Base-by-base conservation (phyloP, 176 grass and related monocot genomes). In the Avena insularis region DNA sequence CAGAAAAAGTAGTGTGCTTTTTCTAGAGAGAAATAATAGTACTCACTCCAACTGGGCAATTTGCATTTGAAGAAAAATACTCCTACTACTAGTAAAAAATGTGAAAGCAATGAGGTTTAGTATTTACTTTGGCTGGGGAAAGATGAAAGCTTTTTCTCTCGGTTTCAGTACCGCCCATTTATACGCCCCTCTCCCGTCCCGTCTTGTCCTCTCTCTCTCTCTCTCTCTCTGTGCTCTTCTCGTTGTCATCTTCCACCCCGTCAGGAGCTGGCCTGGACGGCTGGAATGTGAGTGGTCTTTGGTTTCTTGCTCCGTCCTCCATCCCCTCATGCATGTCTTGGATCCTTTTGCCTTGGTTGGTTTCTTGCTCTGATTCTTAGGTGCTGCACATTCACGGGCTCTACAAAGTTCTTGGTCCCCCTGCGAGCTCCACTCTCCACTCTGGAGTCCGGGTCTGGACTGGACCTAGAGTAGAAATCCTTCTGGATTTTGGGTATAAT, bases 221-320 rank as follows among this genome's bases (percentile, higher is more conserved):
- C 17, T 23, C 35, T 38, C 27, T 11, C 23, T 59, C n/a, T 13
- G 56, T 9, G 14, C 31, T 4, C 25, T 10, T 74, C 25, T 36
- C 25, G 12, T 79, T 68, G 47, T 54, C 58, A 38, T 70, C 73
- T 61, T 83, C 49, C 21, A 13, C 61, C 84, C 62, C 73, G 10
- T 86, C 72, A 60, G 78, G 71, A 50, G 47, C 73, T 50, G 29
- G 29, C 29, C 29, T 29, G 78, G 84, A 9, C 61, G 54, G 84
- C 79, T 53, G 81, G 87, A 87, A 84, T 75, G 89, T 91, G 81
- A 91, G 89, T 91, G 89, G 70, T 35, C 57, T 21, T 85, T 88
- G 27, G 38, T 25, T 60, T 45, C 33, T 35, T 38, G 14, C 51
- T 40, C 13, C 59, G 40, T 35, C 13, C 51, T 27, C 8, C 51